Evolutionary conservation across 2,329 filamentous ascomycete species (phyloP).

Genomic region (Pyrenochaeta sp.): DNA sequence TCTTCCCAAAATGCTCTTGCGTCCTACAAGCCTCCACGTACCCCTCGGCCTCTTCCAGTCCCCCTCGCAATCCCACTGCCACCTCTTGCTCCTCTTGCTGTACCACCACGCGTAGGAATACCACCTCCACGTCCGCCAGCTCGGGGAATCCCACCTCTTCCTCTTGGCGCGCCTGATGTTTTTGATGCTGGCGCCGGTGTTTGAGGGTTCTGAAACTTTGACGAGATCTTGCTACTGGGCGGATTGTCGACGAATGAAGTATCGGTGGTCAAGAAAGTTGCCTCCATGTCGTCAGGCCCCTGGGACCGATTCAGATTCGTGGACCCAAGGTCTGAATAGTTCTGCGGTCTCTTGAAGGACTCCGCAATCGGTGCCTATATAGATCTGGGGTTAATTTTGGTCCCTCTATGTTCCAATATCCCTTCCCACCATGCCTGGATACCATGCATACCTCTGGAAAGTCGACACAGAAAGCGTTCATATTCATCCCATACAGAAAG

Average conservation of each 20-base stretch:
- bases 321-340: slow-evolving; percentile 33
- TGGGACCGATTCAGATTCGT: slow-evolving; percentile 31
- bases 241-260: slow-evolving; percentile 92
- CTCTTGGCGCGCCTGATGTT: slow-evolving; percentile 28
- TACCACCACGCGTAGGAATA: slow-evolving; percentile 46
- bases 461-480: slow-evolving; percentile 99
- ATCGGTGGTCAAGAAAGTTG: slow-evolving; percentile 93
- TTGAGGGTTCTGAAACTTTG: slow-evolving; percentile 51
- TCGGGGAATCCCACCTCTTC: slow-evolving; percentile 47
- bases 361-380: slow-evolving; percentile 79
- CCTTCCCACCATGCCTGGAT: not conserved
- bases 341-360: slow-evolving; percentile 69
- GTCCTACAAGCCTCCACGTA: slow-evolving; percentile 5
- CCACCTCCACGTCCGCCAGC: slow-evolving; percentile 42
- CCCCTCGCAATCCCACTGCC: slow-evolving; percentile 50
- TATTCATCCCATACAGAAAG: slow-evolving; percentile 95
- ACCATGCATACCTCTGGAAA: slow-evolving; percentile 78
- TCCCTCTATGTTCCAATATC: not conserved
- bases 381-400: not conserved
- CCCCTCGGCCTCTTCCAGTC: slow-evolving; percentile 44
- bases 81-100: slow-evolving; percentile 42
- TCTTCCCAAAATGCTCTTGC: not conserved
- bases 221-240: slow-evolving; percentile 60
- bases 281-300: slow-evolving; percentile 66
- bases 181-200: slow-evolving; percentile 38